A percentile compares a stretch with the other conserved stretches of the same genome.
phyloP scores from a whole-genome alignment of 2,329 filamentous ascomycete species.

The Cercospora berteroae region DNA sequence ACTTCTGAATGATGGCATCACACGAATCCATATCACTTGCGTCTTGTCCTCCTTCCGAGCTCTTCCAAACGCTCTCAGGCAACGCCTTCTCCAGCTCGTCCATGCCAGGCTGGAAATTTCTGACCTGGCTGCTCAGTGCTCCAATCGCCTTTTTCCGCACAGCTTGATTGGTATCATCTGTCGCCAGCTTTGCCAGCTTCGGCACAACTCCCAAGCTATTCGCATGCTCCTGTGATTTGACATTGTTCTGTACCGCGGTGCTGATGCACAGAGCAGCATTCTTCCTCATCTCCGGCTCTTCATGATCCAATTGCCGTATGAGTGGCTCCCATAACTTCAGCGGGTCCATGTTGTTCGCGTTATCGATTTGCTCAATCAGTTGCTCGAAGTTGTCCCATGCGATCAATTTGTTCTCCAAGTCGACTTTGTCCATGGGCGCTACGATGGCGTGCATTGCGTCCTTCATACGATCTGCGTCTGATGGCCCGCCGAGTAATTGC shows the following conservation, averaged over 20 bases:
- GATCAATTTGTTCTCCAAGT: constrained; percentile 71
- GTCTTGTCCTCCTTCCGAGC: constrained; percentile 61
- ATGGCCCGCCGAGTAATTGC: constrained; percentile 76
- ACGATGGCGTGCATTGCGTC: constrained; percentile 75
- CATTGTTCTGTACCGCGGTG: constrained; percentile 95
- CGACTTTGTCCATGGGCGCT: constrained; percentile 54
- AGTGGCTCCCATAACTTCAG: constrained; percentile 81
- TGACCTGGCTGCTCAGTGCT: constrained; percentile 77
- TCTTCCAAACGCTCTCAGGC: constrained; percentile 57
- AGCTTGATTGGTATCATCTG: constrained; percentile 57
- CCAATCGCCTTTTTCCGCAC: constrained; percentile 86
- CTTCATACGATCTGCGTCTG: constrained; percentile 89
- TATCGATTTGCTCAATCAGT: constrained; percentile 87
- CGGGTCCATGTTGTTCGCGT: constrained; percentile 86
- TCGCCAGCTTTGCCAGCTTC: constrained; percentile 64
- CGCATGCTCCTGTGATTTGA: constrained; percentile 73
- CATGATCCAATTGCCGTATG: constrained; percentile 64
- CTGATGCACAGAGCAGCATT: constrained; percentile 95
- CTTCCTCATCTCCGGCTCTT: constrained; percentile 69
- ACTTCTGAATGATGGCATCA: constrained; percentile 49
- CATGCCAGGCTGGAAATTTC: constrained; percentile 82
- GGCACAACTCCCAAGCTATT: constrained; percentile 65
- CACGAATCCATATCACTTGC: constrained; percentile 84
- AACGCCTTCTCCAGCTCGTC: constrained; percentile 66
- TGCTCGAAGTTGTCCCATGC: constrained; percentile 96